These are phyloP conservation scores for Scedosporium apiospermum DNA, from an alignment of 2,329 filamentous ascomycete species.

Conservation along the genomic window DNA sequence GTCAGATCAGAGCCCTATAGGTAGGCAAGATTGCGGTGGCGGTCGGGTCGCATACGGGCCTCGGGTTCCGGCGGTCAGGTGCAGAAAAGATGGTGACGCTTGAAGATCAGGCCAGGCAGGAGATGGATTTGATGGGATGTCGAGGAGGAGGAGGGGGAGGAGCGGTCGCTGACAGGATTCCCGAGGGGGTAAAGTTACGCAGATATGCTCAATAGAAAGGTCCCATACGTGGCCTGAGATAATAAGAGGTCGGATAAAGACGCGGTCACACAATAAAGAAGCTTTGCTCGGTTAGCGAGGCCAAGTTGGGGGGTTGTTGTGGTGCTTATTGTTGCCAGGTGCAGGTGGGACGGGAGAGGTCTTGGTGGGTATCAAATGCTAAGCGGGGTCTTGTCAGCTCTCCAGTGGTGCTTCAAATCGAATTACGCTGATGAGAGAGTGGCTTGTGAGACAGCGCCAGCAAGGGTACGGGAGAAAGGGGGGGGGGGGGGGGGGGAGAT, in stretches of 20 bases:
- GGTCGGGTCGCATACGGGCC: constrained; percentile 8
- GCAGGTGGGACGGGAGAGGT: neutral
- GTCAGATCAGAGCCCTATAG: constrained; percentile 2
- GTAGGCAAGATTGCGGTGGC: neutral
- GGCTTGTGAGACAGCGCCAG: neutral
- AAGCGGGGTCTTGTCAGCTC: constrained; percentile 1
- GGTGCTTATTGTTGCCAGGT: neutral
- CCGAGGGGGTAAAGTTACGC: neutral
- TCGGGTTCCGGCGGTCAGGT: constrained; percentile 4
- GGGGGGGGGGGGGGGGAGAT: no score
- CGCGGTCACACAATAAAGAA: neutral
- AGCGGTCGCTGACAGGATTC: neutral
- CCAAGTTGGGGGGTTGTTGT: neutral
- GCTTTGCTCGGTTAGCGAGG: neutral
- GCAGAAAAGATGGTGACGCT: constrained; percentile 3
- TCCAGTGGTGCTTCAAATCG: neutral
- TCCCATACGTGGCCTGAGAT: neutral
- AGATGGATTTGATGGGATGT: neutral
- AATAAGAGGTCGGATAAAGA: neutral
- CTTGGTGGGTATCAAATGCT: neutral
- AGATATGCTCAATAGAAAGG: neutral
- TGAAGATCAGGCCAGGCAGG: neutral
- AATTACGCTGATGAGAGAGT: neutral
- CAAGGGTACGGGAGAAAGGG: neutral
- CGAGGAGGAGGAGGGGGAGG: neutral